These are phyloP conservation scores for Tuber aestivum DNA, from an alignment of 495 filamentous ascomycete species.

Conservation along the genomic window DNA sequence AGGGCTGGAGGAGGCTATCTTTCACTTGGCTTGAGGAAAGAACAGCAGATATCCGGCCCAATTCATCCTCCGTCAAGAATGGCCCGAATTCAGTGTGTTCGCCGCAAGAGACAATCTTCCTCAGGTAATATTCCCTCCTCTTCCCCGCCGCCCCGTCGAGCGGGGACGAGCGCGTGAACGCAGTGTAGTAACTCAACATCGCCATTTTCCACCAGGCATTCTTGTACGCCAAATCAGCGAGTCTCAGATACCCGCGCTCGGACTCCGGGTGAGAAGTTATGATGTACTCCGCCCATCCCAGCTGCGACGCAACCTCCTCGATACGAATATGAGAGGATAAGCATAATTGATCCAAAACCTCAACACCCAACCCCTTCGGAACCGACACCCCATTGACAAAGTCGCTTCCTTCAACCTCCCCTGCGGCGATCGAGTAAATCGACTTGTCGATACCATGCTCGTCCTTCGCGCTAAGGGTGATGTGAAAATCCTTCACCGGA, in stretches of 20 bases:
- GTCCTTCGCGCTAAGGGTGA: constrained; percentile 6
- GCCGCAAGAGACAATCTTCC: constrained; percentile 8
- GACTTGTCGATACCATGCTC: constrained; percentile 13
- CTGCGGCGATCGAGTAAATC: neutral
- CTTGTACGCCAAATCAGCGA: constrained; percentile 9
- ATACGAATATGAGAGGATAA: constrained; percentile 11
- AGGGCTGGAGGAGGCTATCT: constrained; percentile 1
- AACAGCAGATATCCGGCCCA: neutral
- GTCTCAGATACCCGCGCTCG: constrained; percentile 19
- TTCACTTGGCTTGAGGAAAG: neutral
- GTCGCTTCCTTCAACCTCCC: neutral
- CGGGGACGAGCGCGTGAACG: neutral
- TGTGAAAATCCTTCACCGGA: constrained; percentile 6
- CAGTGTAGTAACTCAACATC: constrained; percentile 11
- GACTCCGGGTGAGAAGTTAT: constrained; percentile 3
- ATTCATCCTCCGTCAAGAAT: constrained; percentile 5
- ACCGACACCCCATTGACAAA: neutral
- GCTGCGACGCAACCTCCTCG: neutral
- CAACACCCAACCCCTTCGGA: neutral
- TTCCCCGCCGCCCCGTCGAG: constrained; percentile 5
- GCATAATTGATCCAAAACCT: constrained; percentile 17
- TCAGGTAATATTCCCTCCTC: constrained; percentile 9
- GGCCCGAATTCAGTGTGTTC: constrained; percentile 20
- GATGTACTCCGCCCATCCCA: constrained; percentile 4
- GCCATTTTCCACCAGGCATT: constrained; percentile 11